These are phyloP conservation scores for Xylaria nigripes DNA, from an alignment of 495 filamentous ascomycete genomes.

Conservation along the genomic window DNA sequence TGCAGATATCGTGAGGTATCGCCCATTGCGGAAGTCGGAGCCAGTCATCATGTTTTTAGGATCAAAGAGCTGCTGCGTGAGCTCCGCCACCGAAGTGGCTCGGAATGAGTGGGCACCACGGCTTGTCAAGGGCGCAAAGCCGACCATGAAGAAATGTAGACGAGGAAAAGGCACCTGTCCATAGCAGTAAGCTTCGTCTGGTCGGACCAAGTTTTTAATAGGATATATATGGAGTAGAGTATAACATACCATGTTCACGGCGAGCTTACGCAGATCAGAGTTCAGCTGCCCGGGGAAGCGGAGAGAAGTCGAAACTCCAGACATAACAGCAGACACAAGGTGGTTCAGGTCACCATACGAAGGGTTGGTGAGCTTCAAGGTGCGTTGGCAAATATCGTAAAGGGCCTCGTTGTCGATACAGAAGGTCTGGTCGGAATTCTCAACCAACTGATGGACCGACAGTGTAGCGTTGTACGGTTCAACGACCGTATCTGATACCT, in stretches of 20 bases:
- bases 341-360: conserved; percentile 97
- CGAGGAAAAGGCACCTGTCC: conserved; percentile 79
- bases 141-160: conserved; percentile 99
- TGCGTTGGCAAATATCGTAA: conserved; percentile 98
- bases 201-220: neutral
- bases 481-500: conserved; percentile 94
- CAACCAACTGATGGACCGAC: conserved; percentile 93
- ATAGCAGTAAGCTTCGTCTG: neutral
- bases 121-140: conserved; percentile 93
- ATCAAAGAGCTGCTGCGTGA: conserved; percentile 99
- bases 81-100: conserved; percentile 83
- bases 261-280: conserved; percentile 95
- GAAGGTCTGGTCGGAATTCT: conserved; percentile 99
- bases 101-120: conserved; percentile 87
- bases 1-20: conserved; percentile 95
- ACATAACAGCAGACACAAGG: conserved; percentile 97
- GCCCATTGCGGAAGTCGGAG: conserved; percentile 96
- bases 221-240: neutral
- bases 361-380: conserved; percentile 89
- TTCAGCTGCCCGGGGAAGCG: conserved; percentile 98
- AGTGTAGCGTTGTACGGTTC: conserved; percentile 98
- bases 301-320: conserved; percentile 90
- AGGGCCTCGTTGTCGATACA: conserved; percentile 99
- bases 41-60: conserved; percentile 99
- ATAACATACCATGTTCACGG: conserved; percentile 81